Evolutionary conservation across 768 basidiomycete species (phyloP).

Genomic region (Hortiboletus campestris): DNA sequence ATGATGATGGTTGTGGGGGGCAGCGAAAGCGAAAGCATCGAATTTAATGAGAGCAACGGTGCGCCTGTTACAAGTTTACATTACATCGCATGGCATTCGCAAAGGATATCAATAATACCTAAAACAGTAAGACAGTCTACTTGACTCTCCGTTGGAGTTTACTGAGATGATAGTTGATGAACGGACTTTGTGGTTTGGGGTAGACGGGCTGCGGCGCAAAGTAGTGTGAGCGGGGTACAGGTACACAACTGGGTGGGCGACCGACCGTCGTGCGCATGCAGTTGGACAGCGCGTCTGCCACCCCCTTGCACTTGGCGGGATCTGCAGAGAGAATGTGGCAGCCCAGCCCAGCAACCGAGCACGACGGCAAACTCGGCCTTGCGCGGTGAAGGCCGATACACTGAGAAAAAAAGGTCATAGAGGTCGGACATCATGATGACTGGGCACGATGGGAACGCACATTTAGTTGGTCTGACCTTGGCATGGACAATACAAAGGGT

Average conservation of each 20-base stretch:
- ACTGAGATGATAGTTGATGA: constrained; percentile 89
- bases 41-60: not conserved
- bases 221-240: constrained; percentile 1
- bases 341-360: constrained; percentile 90
- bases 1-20: not conserved
- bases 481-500: constrained; percentile 79
- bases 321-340: constrained; percentile 52
- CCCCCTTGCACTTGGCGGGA: constrained; percentile 49
- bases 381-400: constrained; percentile 18
- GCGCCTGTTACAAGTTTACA: constrained; percentile 11
- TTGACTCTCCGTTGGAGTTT: constrained; percentile 73
- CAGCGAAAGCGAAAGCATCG: not conserved
- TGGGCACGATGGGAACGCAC: constrained; percentile 37
- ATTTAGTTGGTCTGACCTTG: constrained; percentile 75
- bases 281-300: constrained; percentile 61
- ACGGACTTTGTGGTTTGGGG: constrained; percentile 65
- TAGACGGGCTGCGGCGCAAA: constrained; percentile 53
- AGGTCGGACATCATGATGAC: not conserved
- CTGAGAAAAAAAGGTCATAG: not conserved
- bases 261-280: constrained; percentile 88
- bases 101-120: constrained; percentile 20
- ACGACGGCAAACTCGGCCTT: constrained; percentile 63
- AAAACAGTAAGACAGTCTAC: constrained; percentile 39
- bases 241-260: constrained; percentile 11
- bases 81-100: constrained; percentile 18